Conservation (phyloP, 306 rosid species). For the Aeschynomene evenia region DNA sequence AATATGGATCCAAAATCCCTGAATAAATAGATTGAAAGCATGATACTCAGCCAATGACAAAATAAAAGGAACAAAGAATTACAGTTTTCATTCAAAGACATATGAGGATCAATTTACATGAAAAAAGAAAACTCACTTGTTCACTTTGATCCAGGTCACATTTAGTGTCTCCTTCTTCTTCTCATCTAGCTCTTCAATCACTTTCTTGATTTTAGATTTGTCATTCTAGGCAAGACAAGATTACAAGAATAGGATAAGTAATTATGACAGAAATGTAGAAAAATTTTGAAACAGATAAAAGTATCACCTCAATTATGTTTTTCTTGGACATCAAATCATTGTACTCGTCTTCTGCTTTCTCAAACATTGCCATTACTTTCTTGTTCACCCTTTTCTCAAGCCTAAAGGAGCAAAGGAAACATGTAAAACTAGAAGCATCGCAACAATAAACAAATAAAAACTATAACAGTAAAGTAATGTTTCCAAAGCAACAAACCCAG, state of each 20-base stretch:
- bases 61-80: neutral
- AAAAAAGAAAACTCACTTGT: conserved; percentile 49
- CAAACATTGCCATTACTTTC: conserved; percentile 99
- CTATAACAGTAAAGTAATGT: conserved; percentile 1
- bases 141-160: conserved; percentile 93
- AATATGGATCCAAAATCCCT: conserved; percentile 98
- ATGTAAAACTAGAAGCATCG: conserved; percentile 19
- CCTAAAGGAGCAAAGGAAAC: conserved; percentile 35
- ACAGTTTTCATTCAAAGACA: conserved; percentile 15
- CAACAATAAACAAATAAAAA: conserved; percentile 20
- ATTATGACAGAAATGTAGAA: conserved; percentile 19
- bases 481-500: conserved; percentile 61
- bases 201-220: conserved; percentile 92
- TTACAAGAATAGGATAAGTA: conserved; percentile 37
- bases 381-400: conserved; percentile 99
- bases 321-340: conserved; percentile 90
- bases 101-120: conserved; percentile 8
- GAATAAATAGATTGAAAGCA: conserved; percentile 23
- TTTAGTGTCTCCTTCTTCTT: conserved; percentile 93
- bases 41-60: conserved; percentile 7
- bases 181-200: conserved; percentile 97
- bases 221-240: conserved; percentile 60
- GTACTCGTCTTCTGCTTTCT: conserved; percentile 99
- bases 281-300: conserved; percentile 2
- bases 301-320: conserved; percentile 88